phyloP scores from a whole-genome alignment of 371 early-diverging fungal genomes.

The Mortierella sp. region DNA sequence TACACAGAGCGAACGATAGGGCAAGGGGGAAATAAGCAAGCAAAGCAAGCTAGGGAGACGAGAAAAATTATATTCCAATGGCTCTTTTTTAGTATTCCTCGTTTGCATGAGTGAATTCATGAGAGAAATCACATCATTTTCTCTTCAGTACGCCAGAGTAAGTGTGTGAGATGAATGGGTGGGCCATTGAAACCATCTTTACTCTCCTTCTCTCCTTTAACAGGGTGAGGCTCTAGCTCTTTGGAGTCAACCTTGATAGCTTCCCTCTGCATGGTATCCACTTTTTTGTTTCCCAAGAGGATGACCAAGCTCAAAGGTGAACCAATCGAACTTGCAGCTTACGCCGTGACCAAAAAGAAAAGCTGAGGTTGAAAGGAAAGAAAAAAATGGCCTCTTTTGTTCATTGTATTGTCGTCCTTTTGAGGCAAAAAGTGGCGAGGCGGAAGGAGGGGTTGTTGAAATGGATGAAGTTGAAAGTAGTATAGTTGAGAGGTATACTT shows the following conservation, averaged over 20 bases:
- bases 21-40: too few species aligned
- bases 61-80: too few species aligned
- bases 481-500: not conserved
- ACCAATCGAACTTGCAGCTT: not conserved
- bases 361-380: not conserved
- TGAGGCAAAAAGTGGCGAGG: not conserved
- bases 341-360: not conserved
- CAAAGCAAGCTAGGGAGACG: too few species aligned
- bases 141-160: not conserved
- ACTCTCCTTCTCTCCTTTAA: not conserved
- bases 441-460: not conserved
- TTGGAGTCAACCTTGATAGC: not conserved
- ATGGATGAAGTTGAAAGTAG: not conserved
- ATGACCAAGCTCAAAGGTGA: not conserved
- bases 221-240: not conserved
- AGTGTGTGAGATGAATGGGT: too few species aligned
- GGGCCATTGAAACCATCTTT: not conserved
- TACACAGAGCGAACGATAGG: too few species aligned
- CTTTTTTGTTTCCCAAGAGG: not conserved
- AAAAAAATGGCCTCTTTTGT: not conserved
- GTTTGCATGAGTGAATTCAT: not conserved
- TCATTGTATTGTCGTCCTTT: not conserved
- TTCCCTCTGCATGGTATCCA: not conserved
- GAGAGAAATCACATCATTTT: constrained; percentile 1
- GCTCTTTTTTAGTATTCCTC: too few species aligned